Conservation (phyloP, 1,284 basidiomycete genomes). For the Hemileia vastatrix region DNA sequence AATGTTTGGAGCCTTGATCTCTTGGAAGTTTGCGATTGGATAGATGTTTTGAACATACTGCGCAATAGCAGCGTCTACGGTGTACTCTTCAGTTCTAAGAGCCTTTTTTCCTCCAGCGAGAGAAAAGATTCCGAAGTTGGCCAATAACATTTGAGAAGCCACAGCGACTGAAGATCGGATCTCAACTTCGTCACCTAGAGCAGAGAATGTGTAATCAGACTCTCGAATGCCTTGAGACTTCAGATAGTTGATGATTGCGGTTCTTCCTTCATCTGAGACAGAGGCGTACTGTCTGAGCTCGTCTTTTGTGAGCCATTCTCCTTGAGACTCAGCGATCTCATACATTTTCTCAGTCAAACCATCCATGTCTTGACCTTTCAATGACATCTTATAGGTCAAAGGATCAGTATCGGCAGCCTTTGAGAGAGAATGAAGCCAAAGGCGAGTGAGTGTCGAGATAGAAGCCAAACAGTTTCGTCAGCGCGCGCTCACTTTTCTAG, state of each 20-base stretch:
- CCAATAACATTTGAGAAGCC: conserved; percentile 12
- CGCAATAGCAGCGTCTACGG: conserved; percentile 16
- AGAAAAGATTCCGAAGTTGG: conserved; percentile 13
- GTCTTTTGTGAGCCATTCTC: too few relatives aligned
- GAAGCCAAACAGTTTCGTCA: too few relatives aligned
- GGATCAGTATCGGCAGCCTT: background rate
- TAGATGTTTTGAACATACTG: conserved; percentile 6
- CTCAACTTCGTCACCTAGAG: conserved; percentile 10
- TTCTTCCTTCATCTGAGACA: too few relatives aligned
- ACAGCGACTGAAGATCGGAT: conserved; percentile 22
- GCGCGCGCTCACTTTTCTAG: too few relatives aligned
- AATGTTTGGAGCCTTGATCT: background rate
- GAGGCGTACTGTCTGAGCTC: conserved; percentile 21
- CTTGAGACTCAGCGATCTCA: too few relatives aligned
- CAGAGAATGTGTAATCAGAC: background rate
- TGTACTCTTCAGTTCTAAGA: conserved; percentile 13
- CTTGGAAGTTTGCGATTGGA: too few relatives aligned
- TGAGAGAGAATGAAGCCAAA: background rate
- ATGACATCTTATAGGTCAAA: conserved; percentile 20
- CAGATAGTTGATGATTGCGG: too few relatives aligned
- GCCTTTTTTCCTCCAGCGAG: conserved; percentile 5
- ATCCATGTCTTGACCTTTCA: conserved; percentile 12
- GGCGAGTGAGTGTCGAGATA: too few relatives aligned
- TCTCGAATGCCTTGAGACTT: conserved; percentile 7
- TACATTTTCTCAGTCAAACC: too few relatives aligned